Base-by-base conservation (phyloP, 1,284 basidiomycete genomes). In the Neonothopanus nambi region DNA sequence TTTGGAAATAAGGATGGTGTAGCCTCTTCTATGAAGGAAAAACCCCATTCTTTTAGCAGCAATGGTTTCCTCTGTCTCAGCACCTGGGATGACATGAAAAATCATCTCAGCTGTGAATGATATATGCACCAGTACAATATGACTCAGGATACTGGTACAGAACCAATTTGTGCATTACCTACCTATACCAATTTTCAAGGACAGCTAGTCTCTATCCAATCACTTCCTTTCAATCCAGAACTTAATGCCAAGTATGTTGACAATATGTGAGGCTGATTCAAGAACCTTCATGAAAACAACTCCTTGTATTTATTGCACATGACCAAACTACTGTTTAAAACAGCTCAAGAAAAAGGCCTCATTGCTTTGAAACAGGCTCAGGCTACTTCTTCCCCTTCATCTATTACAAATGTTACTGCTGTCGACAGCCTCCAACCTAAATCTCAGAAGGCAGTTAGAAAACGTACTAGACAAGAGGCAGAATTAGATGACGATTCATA, bases 211-310 rank as follows among this genome's bases (percentile, higher is more conserved):
- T 24, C 48, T 26, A 18, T 30, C 18, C 37, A 20, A n/a, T n/a
- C n/a, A 26, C 30, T 28, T 20, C 37, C 37, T 15, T 42, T 51
- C 42, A 26, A 51, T 51, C 49, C 39, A 11, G 39, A 42, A 15
- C 2, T 18, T 12, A 15, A 42, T 18, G 18, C 17, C 13, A 33
- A 41, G 9, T 3, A 28, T 3, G 24, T 51, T 18, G 28, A 39
- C 21, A 7, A 12, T 9, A 51, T 51, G 37, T 4, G 21, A 7
- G 39, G 23, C 9, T 23, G 24, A 20, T 51, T 28, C 28, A 11
- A 15, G 12, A 41, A 35, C 15, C 33, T 30, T 33, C 26, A 51
- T 15, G 24, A 42, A 21, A 33, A 40, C 39, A 42, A 44, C 24
- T 5, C 17, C 6, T 17, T 5, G 11, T 40, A 49, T 11, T 30